Base-by-base conservation (phyloP, 148 eudicot genomes). In the Euryodendron excelsum region DNA sequence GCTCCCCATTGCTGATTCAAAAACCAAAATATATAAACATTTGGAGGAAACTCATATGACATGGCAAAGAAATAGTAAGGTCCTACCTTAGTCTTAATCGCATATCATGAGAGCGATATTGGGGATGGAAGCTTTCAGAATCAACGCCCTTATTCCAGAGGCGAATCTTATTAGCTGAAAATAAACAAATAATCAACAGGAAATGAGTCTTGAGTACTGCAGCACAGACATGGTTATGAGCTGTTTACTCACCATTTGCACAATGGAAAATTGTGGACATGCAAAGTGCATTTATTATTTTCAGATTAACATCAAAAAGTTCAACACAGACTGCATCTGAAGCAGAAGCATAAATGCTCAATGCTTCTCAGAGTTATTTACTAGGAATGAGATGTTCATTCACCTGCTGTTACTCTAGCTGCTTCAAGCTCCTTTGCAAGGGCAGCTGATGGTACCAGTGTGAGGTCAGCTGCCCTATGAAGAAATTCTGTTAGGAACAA, bases 71-170 rank as follows among this genome's bases (percentile, higher is more conserved):
- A 53, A 75, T 56, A 27, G 59, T 33, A 50, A 63, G 21, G 8
- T 52, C 79, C 48, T 70, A 93, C 99, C 97, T 96, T 60, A 93
- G 85, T 82, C 90, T 90, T 75, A 86, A 30, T 86, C 98, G 87
- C 98, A 96, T 93, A 69, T 91, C 99, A 75, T 86, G 85, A 39
- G 91, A 90, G 28, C 90, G 87, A 75, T 83, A 96, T 67, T 84
- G 85, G 20, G 99, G 99, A 79, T 96, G 90, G 84, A 96, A 96
- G 80, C 98, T 88, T 85, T 93, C 99, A 59, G 98, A 96, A 83
- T 96, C 99, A 39, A 96, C 99, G 73, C 98, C 99, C 87, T 96
- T 96, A 81, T 96, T 96, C 99, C 99, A 96, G 52, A 96, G 88
- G 68, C 98, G 93, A 44, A 96, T 96, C 41, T 63, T 85, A 80